Base-by-base conservation (phyloP, 768 basidiomycete species). In the Floccularia luteovirens region DNA sequence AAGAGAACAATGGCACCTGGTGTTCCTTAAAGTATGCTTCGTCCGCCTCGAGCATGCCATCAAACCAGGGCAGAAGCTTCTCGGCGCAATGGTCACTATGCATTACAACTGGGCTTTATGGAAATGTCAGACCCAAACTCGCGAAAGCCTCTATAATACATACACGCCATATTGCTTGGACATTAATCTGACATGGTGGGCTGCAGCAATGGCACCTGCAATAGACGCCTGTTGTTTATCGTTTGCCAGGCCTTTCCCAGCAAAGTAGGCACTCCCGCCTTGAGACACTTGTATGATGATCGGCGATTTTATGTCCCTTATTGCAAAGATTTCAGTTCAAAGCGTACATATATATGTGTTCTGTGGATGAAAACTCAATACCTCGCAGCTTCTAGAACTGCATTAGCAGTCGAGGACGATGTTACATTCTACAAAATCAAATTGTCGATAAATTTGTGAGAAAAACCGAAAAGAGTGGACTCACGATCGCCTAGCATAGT, bases 61-160 rank as follows among this genome's bases (percentile, higher is more conserved):
- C 96, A 63, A 97, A 93, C 96, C 96, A 99, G 3, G 86, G 93
- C 41, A 99, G 79, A 48, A 98, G 88, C 65, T 99, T 98, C 54
- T 94, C 69, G 11, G 96, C 96, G 59, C 96, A 99, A 72, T 99
- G 96, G 64, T 99, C 96, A 45, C 89, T 85, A 82, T 99, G 94
- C 54, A 99, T 72, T 42, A 99, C 76, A 56, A 99, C 96, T 54
- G 96, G 96, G 46, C 90, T 92, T 48, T 2, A 46, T 14, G 40
- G 33, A 16, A 24, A 32, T 31, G 38, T 34, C 36, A n/a, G n/a
- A 1, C 46, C 36, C 25, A 27, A 39, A 45, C 42, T 32, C 16
- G 12, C 25, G 34, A 43, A 39, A 30, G 16, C 14, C 13, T 39
- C 21, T 24, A 28, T 38, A 33, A 30, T 16, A 77, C 89, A 49